Evolutionary conservation across 768 basidiomycete species (phyloP), one percentile per base, ranked within the genome.

Genomic region (Suillus placidus): DNA sequence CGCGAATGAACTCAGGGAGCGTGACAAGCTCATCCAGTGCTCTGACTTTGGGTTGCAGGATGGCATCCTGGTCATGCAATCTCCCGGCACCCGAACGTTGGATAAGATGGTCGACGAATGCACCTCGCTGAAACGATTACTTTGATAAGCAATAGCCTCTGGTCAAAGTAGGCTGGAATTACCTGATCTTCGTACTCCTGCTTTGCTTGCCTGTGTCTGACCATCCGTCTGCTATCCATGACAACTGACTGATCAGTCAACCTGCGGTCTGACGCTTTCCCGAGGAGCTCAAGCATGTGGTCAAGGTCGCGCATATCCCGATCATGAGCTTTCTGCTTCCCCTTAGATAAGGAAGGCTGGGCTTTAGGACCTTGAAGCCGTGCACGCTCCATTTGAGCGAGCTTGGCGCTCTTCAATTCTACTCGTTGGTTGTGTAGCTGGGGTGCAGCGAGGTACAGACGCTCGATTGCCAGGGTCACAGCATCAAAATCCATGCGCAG

Each of bases 401-500:
- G 70, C 72, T 93, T 92, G 32, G 86, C 79, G 6, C 83, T 83
- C 71, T 90, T 89, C 54, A 97, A 85, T 74, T 96, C 95, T n/a
- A 93, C 94, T 1, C 97, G 88, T 76, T 99, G 97, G 73, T 96
- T 91, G 66, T 91, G 87, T 49, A 98, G 77, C 74, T 97, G 95
- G 1, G 97, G 96, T 0, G 94, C 88, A 37, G 90, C 92, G 9
- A 85, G 76, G 75, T 97, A 94, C 13, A 98, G 80, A 43, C 95
- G 83, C 74, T 97, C 95, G 71, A 99, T 96, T 37, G 97, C 95
- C 74, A 86, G 84, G 0, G 93, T 87, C 54, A 99, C 88, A 13
- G 85, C 83, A 69, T 97, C 95, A 23, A 98, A 81, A 74, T 99
- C 97, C 58, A 72, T 92, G 77, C 60, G 87, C 79, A 87, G 90